These are phyloP conservation scores for Phaffia rhodozyma DNA, from an alignment of 1,284 basidiomycete species.

Conservation along the genomic window DNA sequence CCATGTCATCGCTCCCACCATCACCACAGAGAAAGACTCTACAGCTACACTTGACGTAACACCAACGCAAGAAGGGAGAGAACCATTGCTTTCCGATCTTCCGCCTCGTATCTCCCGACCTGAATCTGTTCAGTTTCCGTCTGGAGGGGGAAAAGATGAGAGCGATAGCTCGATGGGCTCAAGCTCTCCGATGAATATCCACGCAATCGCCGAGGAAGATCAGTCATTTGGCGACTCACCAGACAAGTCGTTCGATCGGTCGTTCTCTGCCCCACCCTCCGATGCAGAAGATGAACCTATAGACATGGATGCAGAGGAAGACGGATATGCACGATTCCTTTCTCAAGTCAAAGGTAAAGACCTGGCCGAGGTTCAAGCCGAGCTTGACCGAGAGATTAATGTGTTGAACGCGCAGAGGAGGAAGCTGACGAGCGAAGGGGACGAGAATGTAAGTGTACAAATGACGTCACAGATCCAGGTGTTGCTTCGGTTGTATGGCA, in stretches of 20 bases:
- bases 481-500: constrained; percentile 85
- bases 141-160: no score
- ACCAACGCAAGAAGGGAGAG: no score
- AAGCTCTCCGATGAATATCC: neutral
- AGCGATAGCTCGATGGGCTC: no score
- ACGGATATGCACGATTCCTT: constrained; percentile 81
- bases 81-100: no score
- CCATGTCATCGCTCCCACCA: no score
- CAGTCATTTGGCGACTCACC: no score
- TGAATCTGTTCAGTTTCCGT: no score
- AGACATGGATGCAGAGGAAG: constrained; percentile 69
- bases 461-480: constrained; percentile 88
- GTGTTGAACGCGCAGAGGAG: constrained; percentile 70
- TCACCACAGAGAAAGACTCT: no score
- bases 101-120: no score
- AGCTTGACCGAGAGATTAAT: constrained; percentile 86
- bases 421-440: constrained; percentile 80
- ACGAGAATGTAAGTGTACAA: constrained; percentile 75
- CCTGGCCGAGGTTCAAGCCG: constrained; percentile 62
- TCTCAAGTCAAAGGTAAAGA: constrained; percentile 77
- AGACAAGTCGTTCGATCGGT: no score
- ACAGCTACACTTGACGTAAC: no score
- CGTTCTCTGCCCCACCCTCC: constrained; percentile 7
- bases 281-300: constrained; percentile 48
- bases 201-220: neutral